Conservation (phyloP, 768 basidiomycete genomes). For the Coprinopsis strossmayeri region DNA sequence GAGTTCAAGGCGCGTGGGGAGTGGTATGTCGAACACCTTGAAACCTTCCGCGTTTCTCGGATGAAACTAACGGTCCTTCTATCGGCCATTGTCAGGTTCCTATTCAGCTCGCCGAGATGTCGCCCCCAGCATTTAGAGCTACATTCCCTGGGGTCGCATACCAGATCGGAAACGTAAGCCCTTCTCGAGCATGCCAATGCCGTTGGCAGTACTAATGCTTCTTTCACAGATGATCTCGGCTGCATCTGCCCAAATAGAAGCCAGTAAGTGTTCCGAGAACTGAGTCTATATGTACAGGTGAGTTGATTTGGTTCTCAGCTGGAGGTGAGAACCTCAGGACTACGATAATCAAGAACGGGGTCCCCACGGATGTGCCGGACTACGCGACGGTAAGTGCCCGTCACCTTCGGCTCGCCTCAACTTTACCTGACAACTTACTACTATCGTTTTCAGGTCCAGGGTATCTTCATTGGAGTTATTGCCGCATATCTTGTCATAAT, state of each 20-base stretch:
- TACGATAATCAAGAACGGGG: slow-evolving; percentile 39
- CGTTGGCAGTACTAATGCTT: not conserved
- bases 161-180: slow-evolving; percentile 66
- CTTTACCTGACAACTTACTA: slow-evolving; percentile 13
- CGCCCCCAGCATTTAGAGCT: slow-evolving; percentile 84
- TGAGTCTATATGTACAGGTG: too few relatives aligned
- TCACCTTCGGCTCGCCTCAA: slow-evolving; percentile 10
- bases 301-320: slow-evolving; percentile 27
- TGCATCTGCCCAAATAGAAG: slow-evolving; percentile 77
- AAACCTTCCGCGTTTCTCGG: slow-evolving; percentile 17
- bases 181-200: not conserved
- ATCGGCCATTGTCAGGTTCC: too few relatives aligned
- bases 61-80: not conserved
- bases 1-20: slow-evolving; percentile 90
- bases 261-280: slow-evolving; percentile 33
- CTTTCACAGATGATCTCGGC: slow-evolving; percentile 49
- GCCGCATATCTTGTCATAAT: slow-evolving; percentile 71
- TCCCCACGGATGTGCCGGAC: slow-evolving; percentile 41
- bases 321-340: slow-evolving; percentile 56
- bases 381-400: slow-evolving; percentile 61
- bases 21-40: slow-evolving; percentile 55
- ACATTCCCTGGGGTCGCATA: slow-evolving; percentile 85
- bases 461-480: slow-evolving; percentile 82
- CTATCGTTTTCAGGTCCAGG: slow-evolving; percentile 48
- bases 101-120: slow-evolving; percentile 77